These are phyloP conservation scores for Schizophyllum amplum DNA, from an alignment of 1,284 basidiomycete species.

Conservation along the genomic window DNA sequence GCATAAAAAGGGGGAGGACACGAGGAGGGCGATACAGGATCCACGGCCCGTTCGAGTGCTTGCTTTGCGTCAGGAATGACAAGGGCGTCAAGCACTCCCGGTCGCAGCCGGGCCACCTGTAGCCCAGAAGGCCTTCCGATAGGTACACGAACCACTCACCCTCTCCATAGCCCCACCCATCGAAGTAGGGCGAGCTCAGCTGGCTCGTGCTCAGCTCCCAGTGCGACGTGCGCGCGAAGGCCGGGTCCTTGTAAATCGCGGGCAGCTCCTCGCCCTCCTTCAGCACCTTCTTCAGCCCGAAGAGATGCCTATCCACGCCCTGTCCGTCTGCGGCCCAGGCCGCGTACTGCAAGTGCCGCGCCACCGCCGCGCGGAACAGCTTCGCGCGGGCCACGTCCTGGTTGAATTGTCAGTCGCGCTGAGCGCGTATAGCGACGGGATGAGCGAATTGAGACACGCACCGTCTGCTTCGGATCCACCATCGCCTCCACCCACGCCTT, in stretches of 20 bases:
- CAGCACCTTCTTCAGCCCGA: slow-evolving; percentile 85
- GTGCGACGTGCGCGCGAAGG: slow-evolving; percentile 66
- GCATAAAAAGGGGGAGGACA: background rate
- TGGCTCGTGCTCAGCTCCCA: slow-evolving; percentile 95
- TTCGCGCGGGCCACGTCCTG: slow-evolving; percentile 58
- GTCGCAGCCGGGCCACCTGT: no score
- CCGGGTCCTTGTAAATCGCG: slow-evolving; percentile 72
- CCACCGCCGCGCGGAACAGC: slow-evolving; percentile 74
- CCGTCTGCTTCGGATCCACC: slow-evolving; percentile 52
- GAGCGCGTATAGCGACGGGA: background rate
- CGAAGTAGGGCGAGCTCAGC: slow-evolving; percentile 75
- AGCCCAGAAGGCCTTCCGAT: background rate
- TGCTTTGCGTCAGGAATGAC: no score
- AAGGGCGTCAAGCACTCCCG: no score
- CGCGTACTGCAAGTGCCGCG: slow-evolving; percentile 83
- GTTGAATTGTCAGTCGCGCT: background rate
- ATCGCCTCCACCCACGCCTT: slow-evolving; percentile 87
- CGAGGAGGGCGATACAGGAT: no score
- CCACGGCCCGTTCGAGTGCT: no score
- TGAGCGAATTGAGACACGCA: slow-evolving; percentile 24
- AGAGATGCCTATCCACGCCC: slow-evolving; percentile 94
- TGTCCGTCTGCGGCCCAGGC: slow-evolving; percentile 89
- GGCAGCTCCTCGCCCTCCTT: slow-evolving; percentile 72
- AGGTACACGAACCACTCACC: slow-evolving; percentile 42
- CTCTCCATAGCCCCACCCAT: slow-evolving; percentile 98